phyloP scores from a whole-genome alignment of 78 protist species.

The Dictyostelium capitatum region DNA sequence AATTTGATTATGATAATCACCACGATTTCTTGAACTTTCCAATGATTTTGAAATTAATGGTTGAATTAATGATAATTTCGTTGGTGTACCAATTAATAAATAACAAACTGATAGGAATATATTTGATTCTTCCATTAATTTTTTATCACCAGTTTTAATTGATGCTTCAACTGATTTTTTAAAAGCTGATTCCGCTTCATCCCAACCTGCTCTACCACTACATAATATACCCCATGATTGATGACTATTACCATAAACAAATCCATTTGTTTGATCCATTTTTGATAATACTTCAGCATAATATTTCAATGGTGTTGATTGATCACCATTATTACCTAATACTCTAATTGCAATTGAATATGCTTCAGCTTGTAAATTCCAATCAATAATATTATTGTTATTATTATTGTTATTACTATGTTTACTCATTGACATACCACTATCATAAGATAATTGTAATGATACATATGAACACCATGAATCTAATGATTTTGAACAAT shows the following conservation, averaged over 20 bases:
- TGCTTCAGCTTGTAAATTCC: slow-evolving; percentile 69
- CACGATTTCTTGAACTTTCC: slow-evolving; percentile 45
- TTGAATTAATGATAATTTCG: neutral
- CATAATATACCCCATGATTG: slow-evolving; percentile 72
- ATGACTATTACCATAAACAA: slow-evolving; percentile 75
- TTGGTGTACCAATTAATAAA: slow-evolving; percentile 5
- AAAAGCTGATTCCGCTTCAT: slow-evolving; percentile 55
- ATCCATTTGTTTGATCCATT: slow-evolving; percentile 62
- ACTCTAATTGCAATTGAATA: slow-evolving; percentile 66
- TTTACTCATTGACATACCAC: neutral
- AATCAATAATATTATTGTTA: neutral
- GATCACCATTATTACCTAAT: slow-evolving; percentile 56
- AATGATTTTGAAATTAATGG: slow-evolving; percentile 12
- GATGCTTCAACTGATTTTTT: slow-evolving; percentile 51
- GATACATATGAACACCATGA: slow-evolving; percentile 55
- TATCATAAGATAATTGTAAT: slow-evolving; percentile 34
- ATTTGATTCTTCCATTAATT: slow-evolving; percentile 55
- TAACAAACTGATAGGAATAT: slow-evolving; percentile 24
- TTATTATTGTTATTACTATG: neutral
- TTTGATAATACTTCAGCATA: slow-evolving; percentile 47
- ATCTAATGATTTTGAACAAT: slow-evolving; percentile 31
- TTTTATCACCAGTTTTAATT: slow-evolving; percentile 50
- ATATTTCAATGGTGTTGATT: slow-evolving; percentile 53
- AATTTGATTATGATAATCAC: slow-evolving; percentile 51
- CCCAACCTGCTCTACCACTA: slow-evolving; percentile 61